Evolutionary conservation across 352 stramenopile species (phyloP).

Genomic region (Phytophthora vignae): DNA sequence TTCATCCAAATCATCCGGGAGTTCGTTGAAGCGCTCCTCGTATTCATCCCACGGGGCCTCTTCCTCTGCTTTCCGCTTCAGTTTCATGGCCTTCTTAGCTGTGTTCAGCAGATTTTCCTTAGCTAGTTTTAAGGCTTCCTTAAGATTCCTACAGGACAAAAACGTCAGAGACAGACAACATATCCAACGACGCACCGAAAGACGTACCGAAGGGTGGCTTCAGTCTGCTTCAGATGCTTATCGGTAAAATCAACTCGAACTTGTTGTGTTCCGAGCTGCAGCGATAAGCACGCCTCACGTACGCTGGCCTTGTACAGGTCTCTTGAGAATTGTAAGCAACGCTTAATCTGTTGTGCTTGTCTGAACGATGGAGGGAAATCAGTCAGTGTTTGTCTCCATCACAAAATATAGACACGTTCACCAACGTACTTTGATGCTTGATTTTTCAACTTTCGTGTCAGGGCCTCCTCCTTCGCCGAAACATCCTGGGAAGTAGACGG

Average conservation of each 20-base stretch:
- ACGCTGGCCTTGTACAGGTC: conserved; percentile 58
- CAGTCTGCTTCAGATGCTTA: conserved; percentile 66
- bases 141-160: conserved; percentile 41
- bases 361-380: conserved; percentile 23
- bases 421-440: conserved; percentile 65
- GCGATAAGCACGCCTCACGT: conserved; percentile 58
- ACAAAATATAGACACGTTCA: not conserved
- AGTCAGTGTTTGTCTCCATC: conserved; percentile 13
- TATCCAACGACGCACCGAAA: too few relatives aligned
- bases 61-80: conserved; percentile 72
- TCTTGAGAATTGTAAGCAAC: conserved; percentile 62
- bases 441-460: conserved; percentile 79
- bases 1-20: conserved; percentile 84
- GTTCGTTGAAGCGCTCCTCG: conserved; percentile 62
- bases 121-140: conserved; percentile 64
- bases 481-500: conserved; percentile 53
- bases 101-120: conserved; percentile 73
- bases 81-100: conserved; percentile 71
- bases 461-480: conserved; percentile 77
- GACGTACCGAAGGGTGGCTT: conserved; percentile 58
- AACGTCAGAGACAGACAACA: not conserved
- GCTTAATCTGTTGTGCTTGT: conserved; percentile 76
- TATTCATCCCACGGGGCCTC: conserved; percentile 74
- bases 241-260: conserved; percentile 71
- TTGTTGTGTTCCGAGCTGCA: conserved; percentile 71